Conservation (phyloP, 768 basidiomycete genomes). For the Albatrellus ellisii region DNA sequence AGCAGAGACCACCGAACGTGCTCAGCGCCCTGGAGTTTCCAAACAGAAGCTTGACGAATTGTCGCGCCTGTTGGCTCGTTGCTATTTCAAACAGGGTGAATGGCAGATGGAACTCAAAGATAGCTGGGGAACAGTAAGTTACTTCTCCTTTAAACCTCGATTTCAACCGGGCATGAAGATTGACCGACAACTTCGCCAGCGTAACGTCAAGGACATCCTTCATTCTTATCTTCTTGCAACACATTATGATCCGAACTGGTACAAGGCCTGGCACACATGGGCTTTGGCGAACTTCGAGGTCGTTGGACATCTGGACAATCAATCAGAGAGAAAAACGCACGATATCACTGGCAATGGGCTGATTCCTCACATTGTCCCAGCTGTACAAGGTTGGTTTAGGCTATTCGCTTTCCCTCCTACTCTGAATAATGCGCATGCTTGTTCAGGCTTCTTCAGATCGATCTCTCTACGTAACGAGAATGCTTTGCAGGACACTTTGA, state of each 20-base stretch:
- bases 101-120: conserved; percentile 81
- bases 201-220: conserved; percentile 71
- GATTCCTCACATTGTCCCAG: conserved; percentile 78
- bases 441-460: conserved; percentile 84
- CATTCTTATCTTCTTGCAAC: conserved; percentile 80
- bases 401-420: not conserved
- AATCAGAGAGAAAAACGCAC: conserved; percentile 36
- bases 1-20: conserved; percentile 36
- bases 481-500: conserved; percentile 87
- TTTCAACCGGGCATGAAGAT: too few species aligned
- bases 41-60: conserved; percentile 56
- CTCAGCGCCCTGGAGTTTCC: conserved; percentile 34
- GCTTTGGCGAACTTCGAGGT: conserved; percentile 95
- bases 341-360: conserved; percentile 53
- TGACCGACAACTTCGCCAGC: too few species aligned
- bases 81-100: conserved; percentile 92
- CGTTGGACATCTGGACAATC: conserved; percentile 65
- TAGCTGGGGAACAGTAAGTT: conserved; percentile 65
- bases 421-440: not conserved
- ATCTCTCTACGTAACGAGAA: conserved; percentile 84
- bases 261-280: conserved; percentile 99
- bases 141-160: too few species aligned
- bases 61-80: conserved; percentile 84
- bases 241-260: conserved; percentile 89
- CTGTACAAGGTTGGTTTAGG: conserved; percentile 62